Evolutionary conservation across 1,139 yeast genomes (phyloP).

Genomic region (Debaryomyces sp.): DNA sequence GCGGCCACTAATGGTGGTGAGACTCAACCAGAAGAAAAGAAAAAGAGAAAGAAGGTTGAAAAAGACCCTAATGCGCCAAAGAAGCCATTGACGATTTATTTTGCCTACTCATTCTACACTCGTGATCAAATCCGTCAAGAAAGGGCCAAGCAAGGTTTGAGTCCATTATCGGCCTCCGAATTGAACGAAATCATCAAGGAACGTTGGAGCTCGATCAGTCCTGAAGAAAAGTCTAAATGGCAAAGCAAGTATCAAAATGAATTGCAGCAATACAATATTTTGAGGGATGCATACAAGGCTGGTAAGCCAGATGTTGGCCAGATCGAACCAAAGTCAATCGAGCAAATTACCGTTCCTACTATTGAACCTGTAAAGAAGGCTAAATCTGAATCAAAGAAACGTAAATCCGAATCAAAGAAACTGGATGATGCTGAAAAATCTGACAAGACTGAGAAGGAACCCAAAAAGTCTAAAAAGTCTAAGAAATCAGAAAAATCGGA

Average conservation of each 20-base stretch:
- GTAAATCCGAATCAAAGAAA: conserved; percentile 14
- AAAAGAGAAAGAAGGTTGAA: conserved; percentile 53
- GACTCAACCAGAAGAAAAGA: conserved; percentile 18
- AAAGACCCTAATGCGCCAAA: conserved; percentile 64
- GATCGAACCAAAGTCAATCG: conserved; percentile 6
- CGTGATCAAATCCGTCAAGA: conserved; percentile 68
- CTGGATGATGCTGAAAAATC: conserved; percentile 13
- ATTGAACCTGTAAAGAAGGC: conserved; percentile 11
- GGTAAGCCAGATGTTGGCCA: conserved; percentile 7
- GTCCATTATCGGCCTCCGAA: conserved; percentile 71
- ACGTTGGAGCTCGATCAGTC: conserved; percentile 73
- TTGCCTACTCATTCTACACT: conserved; percentile 70
- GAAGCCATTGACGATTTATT: conserved; percentile 76
- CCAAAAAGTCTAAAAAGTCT: conserved; percentile 21
- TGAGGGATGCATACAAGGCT: conserved; percentile 63
- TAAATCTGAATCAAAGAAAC: conserved; percentile 15
- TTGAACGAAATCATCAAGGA: conserved; percentile 77
- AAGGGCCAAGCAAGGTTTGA: conserved; percentile 57
- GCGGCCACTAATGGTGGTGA: conserved; percentile 24
- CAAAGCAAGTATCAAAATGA: conserved; percentile 71
- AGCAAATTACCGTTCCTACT: conserved; percentile 13
- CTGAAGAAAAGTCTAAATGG: conserved; percentile 74
- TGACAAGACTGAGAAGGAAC: conserved; percentile 20
- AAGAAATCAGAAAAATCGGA: conserved; percentile 24
- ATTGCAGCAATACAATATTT: conserved; percentile 62